Base-by-base conservation (phyloP, 257 asterid genomes). In the Dorcoceras hygrometricum region DNA sequence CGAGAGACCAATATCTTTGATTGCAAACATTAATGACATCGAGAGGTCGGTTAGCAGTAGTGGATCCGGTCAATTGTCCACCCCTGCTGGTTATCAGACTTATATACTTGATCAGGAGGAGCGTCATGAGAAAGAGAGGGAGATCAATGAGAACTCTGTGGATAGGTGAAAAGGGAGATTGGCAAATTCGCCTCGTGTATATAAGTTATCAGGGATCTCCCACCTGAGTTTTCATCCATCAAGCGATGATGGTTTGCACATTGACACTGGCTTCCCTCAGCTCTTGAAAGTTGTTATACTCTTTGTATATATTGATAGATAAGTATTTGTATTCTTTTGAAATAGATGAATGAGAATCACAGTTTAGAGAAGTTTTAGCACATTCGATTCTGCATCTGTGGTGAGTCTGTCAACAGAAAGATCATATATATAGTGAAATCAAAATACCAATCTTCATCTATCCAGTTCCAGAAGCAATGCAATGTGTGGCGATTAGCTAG, bases 1-100 rank as follows among this genome's bases (percentile, higher is more conserved):
- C 0, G 97, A 89, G 11, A 71, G 98, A 36, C 95, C 97, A 0
- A 77, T 92, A 27, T 87, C 98, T 54, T 71, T 92, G 1, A 83
- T 82, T 60, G 86, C 98, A 3, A 87, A 83, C 34, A 66, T 87
- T 43, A 89, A 83, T 67, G 96, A 87, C 31, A 84, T 87, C 24
- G 91, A 86, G 82, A 79, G 84, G 70, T 87, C 95, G 1, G 89
- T 76, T 18, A 86, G 93, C 54, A 77, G 87, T 14, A 72, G 87
- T 56, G 88, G 86, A 12, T 91, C 98, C 0, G 95, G 92, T 32
- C 77, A 78, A 58, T 76, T 91, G 68, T 85, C 94, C 12, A 80
- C 89, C 3, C 74, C 86, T 12, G 20, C 82, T 23, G 95, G 97
- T 19, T 88, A 85, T 72, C 96, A 83, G 73, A 34, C 79, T 8